phyloP scores from a whole-genome alignment of 2,329 filamentous ascomycete genomes.

The Fusarium floridanum region DNA sequence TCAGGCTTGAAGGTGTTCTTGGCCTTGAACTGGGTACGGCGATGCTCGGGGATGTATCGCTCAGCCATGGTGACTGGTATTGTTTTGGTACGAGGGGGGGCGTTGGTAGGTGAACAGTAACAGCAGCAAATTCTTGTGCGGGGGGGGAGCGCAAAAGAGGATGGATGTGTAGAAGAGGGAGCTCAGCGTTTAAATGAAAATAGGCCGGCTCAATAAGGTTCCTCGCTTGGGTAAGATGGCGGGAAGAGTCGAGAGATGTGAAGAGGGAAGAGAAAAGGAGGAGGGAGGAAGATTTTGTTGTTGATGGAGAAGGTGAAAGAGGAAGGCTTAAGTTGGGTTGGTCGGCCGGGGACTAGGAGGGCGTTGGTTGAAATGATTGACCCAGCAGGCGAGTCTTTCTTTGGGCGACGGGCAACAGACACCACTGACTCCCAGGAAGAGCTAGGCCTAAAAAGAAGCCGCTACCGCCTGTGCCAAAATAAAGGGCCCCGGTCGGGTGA shows the following conservation, averaged over 20 bases:
- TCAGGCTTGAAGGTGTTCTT: constrained; percentile 99
- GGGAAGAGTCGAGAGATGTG: constrained; percentile 27
- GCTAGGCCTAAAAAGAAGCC: constrained; percentile 42
- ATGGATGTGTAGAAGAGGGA: constrained; percentile 13
- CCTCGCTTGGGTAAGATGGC: constrained; percentile 29
- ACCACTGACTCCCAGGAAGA: constrained; percentile 21
- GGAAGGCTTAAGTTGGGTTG: constrained; percentile 36
- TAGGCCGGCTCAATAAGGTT: constrained; percentile 16
- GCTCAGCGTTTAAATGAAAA: constrained; percentile 32
- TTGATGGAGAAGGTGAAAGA: constrained; percentile 45
- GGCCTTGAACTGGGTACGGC: constrained; percentile 99
- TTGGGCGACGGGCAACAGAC: constrained; percentile 19
- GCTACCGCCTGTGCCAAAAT: constrained; percentile 34
- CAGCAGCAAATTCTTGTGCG: constrained; percentile 47
- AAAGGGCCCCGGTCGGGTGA: constrained; percentile 25
- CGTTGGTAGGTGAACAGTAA: constrained; percentile 44
- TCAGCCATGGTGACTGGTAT: constrained; percentile 83
- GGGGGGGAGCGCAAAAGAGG: constrained; percentile 40
- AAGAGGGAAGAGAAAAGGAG: constrained; percentile 30
- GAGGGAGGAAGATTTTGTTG: constrained; percentile 43
- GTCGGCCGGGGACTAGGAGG: constrained; percentile 41
- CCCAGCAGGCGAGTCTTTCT: constrained; percentile 40
- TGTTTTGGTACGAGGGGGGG: constrained; percentile 38
- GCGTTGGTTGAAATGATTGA: constrained; percentile 43
- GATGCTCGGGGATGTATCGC: constrained; percentile 99